These are phyloP conservation scores for Pythium utonaiense DNA, from an alignment of 352 stramenopile genomes.

Conservation along the genomic window DNA sequence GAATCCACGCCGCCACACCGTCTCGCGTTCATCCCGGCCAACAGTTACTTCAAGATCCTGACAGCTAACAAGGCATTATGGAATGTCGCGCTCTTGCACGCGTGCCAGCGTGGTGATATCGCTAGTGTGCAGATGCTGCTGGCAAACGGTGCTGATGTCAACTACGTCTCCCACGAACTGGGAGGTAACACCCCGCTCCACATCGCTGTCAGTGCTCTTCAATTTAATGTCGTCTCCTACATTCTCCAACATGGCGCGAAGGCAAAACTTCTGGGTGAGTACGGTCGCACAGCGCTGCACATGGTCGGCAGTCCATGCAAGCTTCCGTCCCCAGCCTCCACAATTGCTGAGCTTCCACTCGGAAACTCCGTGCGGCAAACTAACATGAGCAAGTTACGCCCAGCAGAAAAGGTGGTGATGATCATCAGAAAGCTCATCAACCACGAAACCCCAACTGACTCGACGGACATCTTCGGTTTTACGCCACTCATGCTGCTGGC, in stretches of 20 bases:
- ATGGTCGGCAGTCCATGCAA: slow-evolving; percentile 73
- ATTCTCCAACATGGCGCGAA: slow-evolving; percentile 84
- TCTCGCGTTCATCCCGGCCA: slow-evolving; percentile 79
- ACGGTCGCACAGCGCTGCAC: slow-evolving; percentile 66
- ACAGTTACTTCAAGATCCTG: slow-evolving; percentile 87
- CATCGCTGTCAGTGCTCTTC: slow-evolving; percentile 70
- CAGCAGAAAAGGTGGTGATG: slow-evolving; percentile 60
- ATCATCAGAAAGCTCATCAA: slow-evolving; percentile 83
- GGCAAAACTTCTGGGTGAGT: slow-evolving; percentile 65
- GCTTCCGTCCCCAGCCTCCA: slow-evolving; percentile 35
- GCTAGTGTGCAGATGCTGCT: slow-evolving; percentile 86
- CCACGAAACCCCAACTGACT: slow-evolving; percentile 60
- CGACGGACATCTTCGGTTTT: slow-evolving; percentile 78
- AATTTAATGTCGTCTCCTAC: slow-evolving; percentile 87
- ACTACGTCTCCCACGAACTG: slow-evolving; percentile 82
- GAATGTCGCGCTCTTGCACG: slow-evolving; percentile 87
- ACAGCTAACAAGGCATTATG: slow-evolving; percentile 84
- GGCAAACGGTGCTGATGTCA: slow-evolving; percentile 83
- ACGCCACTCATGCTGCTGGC: slow-evolving; percentile 79
- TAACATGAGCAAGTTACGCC: slow-evolving; percentile 29
- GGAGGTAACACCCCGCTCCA: slow-evolving; percentile 78
- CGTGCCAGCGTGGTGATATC: slow-evolving; percentile 80
- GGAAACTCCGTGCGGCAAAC: slow-evolving; percentile 25
- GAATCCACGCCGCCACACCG: slow-evolving; percentile 68
- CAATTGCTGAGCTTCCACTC: slow-evolving; percentile 23